A percentile compares a stretch with the other conserved stretches of the same genome.
Evolutionary conservation across 768 basidiomycete species (phyloP).

Genomic region (Lentinula detonsa): DNA sequence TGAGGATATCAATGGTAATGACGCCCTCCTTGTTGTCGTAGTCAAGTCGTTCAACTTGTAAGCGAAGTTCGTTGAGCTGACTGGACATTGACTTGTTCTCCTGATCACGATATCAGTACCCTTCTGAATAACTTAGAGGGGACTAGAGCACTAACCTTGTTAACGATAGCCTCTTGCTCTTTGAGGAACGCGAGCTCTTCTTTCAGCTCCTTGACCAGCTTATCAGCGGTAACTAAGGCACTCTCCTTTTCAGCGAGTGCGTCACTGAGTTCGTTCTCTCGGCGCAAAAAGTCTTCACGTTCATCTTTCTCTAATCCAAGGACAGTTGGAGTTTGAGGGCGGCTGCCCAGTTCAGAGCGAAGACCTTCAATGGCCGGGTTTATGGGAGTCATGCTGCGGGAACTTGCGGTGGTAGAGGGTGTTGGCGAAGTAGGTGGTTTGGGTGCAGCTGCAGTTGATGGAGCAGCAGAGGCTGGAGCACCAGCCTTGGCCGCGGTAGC

Average conservation of each 20-base stretch:
- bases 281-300: constrained; percentile 89
- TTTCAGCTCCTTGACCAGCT: constrained; percentile 79
- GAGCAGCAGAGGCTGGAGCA: constrained; percentile 26
- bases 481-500: constrained; percentile 59
- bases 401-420: constrained; percentile 42
- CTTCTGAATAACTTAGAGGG: background rate
- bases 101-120: constrained; percentile 26
- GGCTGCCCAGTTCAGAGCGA: constrained; percentile 65
- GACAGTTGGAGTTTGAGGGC: constrained; percentile 91
- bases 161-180: constrained; percentile 79
- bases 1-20: constrained; percentile 91
- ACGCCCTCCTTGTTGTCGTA: constrained; percentile 94
- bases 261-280: constrained; percentile 97
- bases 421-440: constrained; percentile 61
- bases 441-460: constrained; percentile 43
- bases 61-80: constrained; percentile 86
- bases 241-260: constrained; percentile 89
- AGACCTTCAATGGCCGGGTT: constrained; percentile 71
- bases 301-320: constrained; percentile 92
- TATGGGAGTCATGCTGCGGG: constrained; percentile 64
- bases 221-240: constrained; percentile 71
- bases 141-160: constrained; percentile 45
- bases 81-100: constrained; percentile 94
- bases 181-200: constrained; percentile 89
- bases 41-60: constrained; percentile 87